Conservation (phyloP, 2,329 filamentous ascomycete species). For the Mollisia scopiformis region DNA sequence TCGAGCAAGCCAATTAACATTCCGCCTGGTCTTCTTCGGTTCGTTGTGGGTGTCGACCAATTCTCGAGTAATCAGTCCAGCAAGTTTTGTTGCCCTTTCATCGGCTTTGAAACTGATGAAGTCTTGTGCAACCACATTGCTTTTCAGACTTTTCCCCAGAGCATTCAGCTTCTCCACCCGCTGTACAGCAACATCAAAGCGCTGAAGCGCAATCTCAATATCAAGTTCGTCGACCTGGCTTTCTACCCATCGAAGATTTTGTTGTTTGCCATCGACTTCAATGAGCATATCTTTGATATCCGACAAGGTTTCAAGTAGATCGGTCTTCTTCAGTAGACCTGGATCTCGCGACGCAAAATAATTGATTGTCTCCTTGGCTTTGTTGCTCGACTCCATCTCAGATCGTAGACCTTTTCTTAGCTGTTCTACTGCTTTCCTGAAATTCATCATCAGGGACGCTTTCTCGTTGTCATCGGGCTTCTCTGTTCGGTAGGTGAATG, state of each 20-base stretch:
- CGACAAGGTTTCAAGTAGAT: constrained; percentile 77
- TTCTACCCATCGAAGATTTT: constrained; percentile 95
- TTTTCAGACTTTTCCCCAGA: constrained; percentile 78
- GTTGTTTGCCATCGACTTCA: constrained; percentile 94
- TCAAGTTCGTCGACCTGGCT: constrained; percentile 94
- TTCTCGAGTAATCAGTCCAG: constrained; percentile 74
- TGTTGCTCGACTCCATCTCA: constrained; percentile 85
- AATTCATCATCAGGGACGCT: constrained; percentile 78
- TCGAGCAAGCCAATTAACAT: constrained; percentile 82
- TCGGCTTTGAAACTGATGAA: constrained; percentile 92
- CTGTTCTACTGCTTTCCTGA: constrained; percentile 91
- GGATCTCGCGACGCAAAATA: constrained; percentile 82
- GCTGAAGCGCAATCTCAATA: constrained; percentile 90
- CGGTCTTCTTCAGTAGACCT: constrained; percentile 75
- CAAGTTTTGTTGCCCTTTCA: constrained; percentile 78
- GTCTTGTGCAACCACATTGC: constrained; percentile 85
- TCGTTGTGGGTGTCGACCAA: constrained; percentile 79
- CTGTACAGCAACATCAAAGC: constrained; percentile 81
- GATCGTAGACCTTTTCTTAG: constrained; percentile 82
- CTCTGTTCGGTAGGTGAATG: constrained; percentile 92
- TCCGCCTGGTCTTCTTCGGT: constrained; percentile 74
- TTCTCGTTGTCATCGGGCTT: constrained; percentile 81
- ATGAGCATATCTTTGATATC: constrained; percentile 86
- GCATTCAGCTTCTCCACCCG: constrained; percentile 84
- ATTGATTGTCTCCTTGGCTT: constrained; percentile 81